Evolutionary conservation across 2,329 filamentous ascomycete species (phyloP), one percentile per base, ranked within the genome.

Genomic region (Pseudogymnoascus verrucosus): DNA sequence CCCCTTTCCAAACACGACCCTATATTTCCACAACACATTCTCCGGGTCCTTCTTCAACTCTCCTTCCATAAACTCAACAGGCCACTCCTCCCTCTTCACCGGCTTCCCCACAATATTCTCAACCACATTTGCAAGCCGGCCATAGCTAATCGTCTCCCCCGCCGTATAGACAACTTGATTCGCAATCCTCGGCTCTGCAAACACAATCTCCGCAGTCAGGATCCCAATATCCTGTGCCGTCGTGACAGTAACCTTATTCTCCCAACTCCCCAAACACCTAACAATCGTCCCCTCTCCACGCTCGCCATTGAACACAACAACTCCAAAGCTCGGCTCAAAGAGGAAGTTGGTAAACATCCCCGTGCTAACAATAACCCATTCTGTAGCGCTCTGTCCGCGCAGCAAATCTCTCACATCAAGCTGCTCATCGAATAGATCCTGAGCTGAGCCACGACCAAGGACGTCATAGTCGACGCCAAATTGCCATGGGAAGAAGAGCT

Each of bases 321-420:
- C 79, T 0, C 86, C 87, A 74, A 89, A 90, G 1, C 73, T 79
- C 1, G 75, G 70, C 64, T 85, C 78, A 69, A 91, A 90, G 16
- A 91, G 69, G 69, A 90, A 91, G 67, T 82, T 87, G 76, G 84
- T 88, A 69, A 90, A 91, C 66, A 91, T 77, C 0, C 88, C 88
- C 11, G 85, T 88, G n/a, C 83, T 86, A 1, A 90, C 77, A 64
- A 90, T 81, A 3, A 81, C 77, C 88, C 88, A 91, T 28, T 77
- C 75, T 4, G 81, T 82, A 6, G 62, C 47, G 0, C 66, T 62
- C 69, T 87, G 82, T 0, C 67, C 72, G 1, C 83, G 74, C 5
- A 89, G 74, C 19, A 83, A 62, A 19, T 75, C 73, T 11, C 86
- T 74, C 26, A 89, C 86, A 62, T 79, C 78, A 0, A 87, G 76